Conservation (phyloP, 306 rosid genomes). For the Cyclanthera cordifolia region DNA sequence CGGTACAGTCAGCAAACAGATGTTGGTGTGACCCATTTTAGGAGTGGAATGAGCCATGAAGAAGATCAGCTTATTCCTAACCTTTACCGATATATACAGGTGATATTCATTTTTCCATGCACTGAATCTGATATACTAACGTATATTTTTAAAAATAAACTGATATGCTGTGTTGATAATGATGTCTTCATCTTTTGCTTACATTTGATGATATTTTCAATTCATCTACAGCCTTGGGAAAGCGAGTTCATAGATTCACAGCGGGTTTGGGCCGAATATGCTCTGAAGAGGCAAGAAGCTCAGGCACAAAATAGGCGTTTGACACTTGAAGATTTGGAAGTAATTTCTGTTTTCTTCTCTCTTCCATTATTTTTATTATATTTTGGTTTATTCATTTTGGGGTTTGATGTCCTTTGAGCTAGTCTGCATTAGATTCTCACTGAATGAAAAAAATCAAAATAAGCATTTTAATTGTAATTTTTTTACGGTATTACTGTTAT, state of each 20-base stretch:
- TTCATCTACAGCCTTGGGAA: constrained; percentile 71
- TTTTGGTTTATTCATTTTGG: not conserved
- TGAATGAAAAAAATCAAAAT: not conserved
- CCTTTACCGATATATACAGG: constrained; percentile 93
- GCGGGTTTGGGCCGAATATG: constrained; percentile 99
- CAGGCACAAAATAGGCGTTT: constrained; percentile 95
- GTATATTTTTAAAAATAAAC: too few species aligned
- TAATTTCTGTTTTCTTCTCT: constrained; percentile 24
- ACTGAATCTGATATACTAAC: too few species aligned
- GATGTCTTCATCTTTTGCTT: not conserved
- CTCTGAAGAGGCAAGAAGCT: constrained; percentile 95
- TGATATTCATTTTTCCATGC: not conserved
- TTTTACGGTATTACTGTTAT: constrained; percentile 1
- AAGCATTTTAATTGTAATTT: not conserved
- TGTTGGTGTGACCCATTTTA: constrained; percentile 96
- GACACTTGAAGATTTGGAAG: constrained; percentile 98
- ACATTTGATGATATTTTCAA: constrained; percentile 9
- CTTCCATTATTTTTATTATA: not conserved
- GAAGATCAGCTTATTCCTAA: constrained; percentile 97
- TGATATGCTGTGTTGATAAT: not conserved
- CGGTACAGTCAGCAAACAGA: constrained; percentile 98
- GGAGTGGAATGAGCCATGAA: constrained; percentile 99
- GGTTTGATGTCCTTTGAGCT: not conserved
- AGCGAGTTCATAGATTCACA: constrained; percentile 96
- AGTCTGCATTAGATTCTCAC: not conserved